Evolutionary conservation across 2,329 filamentous ascomycete genomes (phyloP), one percentile per base, ranked within the genome.

Genomic region (Sarocladiaceae sp.): DNA sequence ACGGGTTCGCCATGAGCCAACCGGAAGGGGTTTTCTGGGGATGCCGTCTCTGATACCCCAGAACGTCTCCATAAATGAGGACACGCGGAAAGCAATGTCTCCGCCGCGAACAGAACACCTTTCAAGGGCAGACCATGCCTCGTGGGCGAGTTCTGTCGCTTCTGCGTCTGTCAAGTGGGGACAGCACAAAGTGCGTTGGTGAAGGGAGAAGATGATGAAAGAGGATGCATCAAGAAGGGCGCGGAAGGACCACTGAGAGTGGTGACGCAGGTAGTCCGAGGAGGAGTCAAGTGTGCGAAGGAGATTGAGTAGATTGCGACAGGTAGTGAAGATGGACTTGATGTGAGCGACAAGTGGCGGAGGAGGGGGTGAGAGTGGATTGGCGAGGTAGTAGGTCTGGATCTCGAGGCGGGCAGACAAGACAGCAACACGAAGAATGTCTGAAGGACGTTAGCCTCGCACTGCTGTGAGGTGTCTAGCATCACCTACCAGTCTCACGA

Each of bases 351-450:
- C n/a, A 46, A 24, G 40, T 37, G 43, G 11, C 26, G 47, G 19
- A 23, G 58, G 60, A 32, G 63, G 65, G 2, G 56, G 55, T 49
- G 56, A 62, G 48, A 59, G 66, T 62, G 0, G 65, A 61, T 3
- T 69, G 69, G 49, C 63, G 51, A 77, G 70, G 59, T 76, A 76
- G 56, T 70, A 76, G 1, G 63, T 58, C 49, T 78, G 73, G 7
- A 78, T 65, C 45, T 78, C 73, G n/a, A 76, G 63, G 18, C 70
- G 64, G 1, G 72, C 68, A 0, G 72, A 63, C 3, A 76, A 56
- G 7, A 73, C 58, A 40, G 71, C 69, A 52, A 76, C 73, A 13
- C 66, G 62, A 43, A 72, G 68, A 18, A 72, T 56, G 31, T 74
- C 72, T 73, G 13, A 32, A 32, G 9, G 3, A 26, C 41, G 6